Base-by-base conservation (phyloP, 1,139 yeast genomes). In the Hanseniaspora uvarum region DNA sequence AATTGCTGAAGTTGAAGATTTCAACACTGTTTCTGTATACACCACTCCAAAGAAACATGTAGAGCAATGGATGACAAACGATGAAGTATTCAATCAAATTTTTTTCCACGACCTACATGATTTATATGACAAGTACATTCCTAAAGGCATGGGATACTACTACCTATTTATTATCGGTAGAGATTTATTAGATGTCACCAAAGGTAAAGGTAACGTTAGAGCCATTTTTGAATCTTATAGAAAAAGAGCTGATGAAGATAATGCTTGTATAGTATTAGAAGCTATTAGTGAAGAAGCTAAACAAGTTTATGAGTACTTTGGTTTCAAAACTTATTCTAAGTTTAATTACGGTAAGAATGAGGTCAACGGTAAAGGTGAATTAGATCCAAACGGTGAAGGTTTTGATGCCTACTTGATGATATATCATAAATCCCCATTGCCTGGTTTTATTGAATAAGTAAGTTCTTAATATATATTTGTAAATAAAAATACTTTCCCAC, bases 401-500 rank as follows among this genome's bases (percentile, higher is more conserved):
- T 41, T 61, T 28, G 58, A 48, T 30, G 63, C 58, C 4, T 58
- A 59, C 49, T 58, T 60, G 45, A 62, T 60, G 63, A 58, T 61
- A n/a, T 60, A 58, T 49, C 58, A 61, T 45, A 55, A 55, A 24
- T 43, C 26, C 31, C 26, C 53, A 26, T 47, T 53, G 11, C 55
- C 55, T 11, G 55, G 55, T 1, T 53, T 30, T 16, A 30, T 46
- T 34, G 55, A 52, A 39, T 48, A 39, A 12, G 38, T 28, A 36
- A 14, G 14, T 24, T 12, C 11, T 16, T 31, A 19, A 37, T 44
- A 51, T 34, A 62, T 75, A 45, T 63, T 63, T 6, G 66, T 58
- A 49, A 65, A 83, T 55, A 88, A 66, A 65, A 84, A 86, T 0
- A 82, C 80, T 64, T 88, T 88, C n/a, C 97, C 97, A 63, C 94